phyloP scores from a whole-genome alignment of 2,329 filamentous ascomycete genomes.

The Pseudopithomyces chartarum region DNA sequence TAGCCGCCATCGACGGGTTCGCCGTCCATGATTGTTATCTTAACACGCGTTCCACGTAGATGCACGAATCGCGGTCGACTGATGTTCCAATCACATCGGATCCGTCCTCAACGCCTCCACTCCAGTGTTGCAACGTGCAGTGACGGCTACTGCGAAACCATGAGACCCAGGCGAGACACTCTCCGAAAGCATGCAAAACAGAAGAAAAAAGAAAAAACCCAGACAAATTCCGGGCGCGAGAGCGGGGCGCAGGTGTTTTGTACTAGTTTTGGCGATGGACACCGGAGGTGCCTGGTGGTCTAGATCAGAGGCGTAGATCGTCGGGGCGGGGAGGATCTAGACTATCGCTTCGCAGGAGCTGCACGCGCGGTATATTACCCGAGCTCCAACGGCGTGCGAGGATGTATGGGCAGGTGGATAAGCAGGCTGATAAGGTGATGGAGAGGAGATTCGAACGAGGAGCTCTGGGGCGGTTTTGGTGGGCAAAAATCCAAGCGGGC shows the following conservation, averaged over 20 bases:
- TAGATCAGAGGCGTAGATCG: conserved; percentile 1
- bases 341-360: conserved; percentile 6
- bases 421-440: not conserved
- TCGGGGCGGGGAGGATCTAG: conserved; percentile 1
- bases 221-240: not conserved
- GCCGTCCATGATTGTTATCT: conserved; percentile 26
- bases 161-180: not conserved
- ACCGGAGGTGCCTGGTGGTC: not conserved
- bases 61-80: not conserved
- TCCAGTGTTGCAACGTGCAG: conserved; percentile 6
- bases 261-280: not conserved
- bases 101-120: conserved; percentile 12
- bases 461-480: not conserved
- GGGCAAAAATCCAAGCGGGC: not conserved
- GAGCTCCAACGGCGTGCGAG: not conserved
- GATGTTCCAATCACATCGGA: not conserved
- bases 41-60: conserved; percentile 1
- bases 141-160: conserved; percentile 1
- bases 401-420: not conserved
- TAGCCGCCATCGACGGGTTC: conserved; percentile 26
- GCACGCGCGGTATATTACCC: not conserved
- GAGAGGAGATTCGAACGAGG: not conserved
- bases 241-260: conserved; percentile 1
- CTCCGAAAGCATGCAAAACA: not conserved
- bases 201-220: not conserved